phyloP scores from a whole-genome alignment of 305 asterid genomes.

The Solanum hybrid region DNA sequence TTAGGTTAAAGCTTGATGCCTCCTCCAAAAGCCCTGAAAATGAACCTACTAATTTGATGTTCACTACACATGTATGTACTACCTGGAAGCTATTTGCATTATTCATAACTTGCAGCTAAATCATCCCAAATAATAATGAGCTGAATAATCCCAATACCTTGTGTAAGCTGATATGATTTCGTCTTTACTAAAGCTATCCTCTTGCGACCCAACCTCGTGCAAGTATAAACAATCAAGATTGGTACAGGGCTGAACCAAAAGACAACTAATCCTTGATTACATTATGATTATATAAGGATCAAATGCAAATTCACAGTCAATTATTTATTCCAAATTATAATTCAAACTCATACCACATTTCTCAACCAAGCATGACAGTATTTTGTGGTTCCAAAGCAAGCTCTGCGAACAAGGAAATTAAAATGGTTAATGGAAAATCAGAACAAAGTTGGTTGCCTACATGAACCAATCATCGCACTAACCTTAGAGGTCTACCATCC shows the following conservation, averaged over 20 bases:
- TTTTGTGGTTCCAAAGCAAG: constrained; percentile 97
- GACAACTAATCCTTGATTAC: constrained; percentile 8
- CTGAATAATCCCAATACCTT: constrained; percentile 38
- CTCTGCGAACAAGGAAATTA: constrained; percentile 47
- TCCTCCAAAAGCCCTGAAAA: not conserved
- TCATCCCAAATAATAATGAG: not conserved
- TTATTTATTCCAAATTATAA: constrained; percentile 7
- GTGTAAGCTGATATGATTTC: constrained; percentile 83
- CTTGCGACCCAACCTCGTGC: constrained; percentile 88
- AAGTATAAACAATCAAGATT: constrained; percentile 86
- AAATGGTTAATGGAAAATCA: constrained; percentile 5
- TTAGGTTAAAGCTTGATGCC: not conserved
- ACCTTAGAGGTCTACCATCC: constrained; percentile 81
- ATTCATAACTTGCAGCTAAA: not conserved
- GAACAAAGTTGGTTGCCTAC: not conserved
- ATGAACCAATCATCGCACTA: constrained; percentile 15
- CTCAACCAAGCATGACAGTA: constrained; percentile 99
- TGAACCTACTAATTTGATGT: not conserved
- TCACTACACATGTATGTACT: not conserved
- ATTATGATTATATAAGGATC: not conserved
- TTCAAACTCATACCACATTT: constrained; percentile 52
- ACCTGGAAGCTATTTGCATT: not conserved
- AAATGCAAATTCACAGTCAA: not conserved
- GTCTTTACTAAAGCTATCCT: constrained; percentile 87
- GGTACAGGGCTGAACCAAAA: constrained; percentile 75